Conservation (phyloP, 495 filamentous ascomycete genomes). For the Tuber melanosporum region DNA sequence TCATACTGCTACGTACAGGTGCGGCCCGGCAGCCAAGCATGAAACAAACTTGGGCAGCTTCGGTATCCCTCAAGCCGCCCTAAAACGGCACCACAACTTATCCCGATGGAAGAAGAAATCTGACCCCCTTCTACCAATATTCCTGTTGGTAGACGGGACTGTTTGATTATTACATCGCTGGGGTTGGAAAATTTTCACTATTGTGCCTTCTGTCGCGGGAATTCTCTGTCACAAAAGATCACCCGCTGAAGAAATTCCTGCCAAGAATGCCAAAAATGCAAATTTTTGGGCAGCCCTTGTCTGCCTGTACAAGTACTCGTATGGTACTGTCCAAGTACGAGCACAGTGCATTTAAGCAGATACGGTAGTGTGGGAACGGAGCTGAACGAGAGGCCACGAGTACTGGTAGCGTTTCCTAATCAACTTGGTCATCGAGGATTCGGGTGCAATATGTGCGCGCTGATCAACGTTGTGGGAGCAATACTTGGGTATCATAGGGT, state of each 20-base stretch:
- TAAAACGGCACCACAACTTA: background rate
- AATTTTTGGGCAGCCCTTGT: background rate
- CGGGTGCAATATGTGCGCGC: background rate
- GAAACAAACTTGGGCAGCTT: background rate
- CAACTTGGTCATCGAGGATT: background rate
- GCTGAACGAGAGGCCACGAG: background rate
- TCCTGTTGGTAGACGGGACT: background rate
- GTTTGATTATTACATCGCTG: background rate
- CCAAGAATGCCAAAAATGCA: background rate
- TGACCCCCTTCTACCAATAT: background rate
- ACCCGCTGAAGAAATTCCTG: background rate
- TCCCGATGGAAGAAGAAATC: background rate
- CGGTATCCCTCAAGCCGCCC: background rate
- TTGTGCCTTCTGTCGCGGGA: background rate
- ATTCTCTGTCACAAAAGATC: background rate
- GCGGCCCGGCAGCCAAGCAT: background rate
- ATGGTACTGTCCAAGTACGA: too few relatives aligned
- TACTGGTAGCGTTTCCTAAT: background rate
- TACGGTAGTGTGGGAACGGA: background rate
- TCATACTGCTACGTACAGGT: background rate
- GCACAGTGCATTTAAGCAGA: background rate
- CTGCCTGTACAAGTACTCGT: too few relatives aligned
- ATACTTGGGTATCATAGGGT: background rate
- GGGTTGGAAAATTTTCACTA: background rate
- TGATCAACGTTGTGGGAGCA: background rate